Conservation (phyloP, 1,284 basidiomycete species). For the Moesziomyces parantarcticus region DNA sequence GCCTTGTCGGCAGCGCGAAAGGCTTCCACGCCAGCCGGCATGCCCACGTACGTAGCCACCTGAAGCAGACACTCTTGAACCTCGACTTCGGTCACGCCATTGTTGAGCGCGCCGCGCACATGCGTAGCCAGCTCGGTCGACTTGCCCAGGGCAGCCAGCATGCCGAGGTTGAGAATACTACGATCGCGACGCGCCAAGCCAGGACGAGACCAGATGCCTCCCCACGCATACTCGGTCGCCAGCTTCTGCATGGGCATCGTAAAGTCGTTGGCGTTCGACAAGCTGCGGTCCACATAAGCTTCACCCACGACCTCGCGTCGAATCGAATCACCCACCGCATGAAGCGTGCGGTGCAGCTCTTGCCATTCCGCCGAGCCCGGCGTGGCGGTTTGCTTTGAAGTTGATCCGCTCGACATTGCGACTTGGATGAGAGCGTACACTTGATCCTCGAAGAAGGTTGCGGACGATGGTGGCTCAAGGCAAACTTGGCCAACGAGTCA, state of each 20-base stretch:
- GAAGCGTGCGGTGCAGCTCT: slow-evolving; percentile 15
- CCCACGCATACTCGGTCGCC: slow-evolving; percentile 42
- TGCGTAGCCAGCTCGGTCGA: slow-evolving; percentile 40
- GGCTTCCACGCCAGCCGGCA: slow-evolving; percentile 45
- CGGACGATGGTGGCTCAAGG: no score
- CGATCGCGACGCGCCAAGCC: slow-evolving; percentile 37
- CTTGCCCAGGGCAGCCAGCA: slow-evolving; percentile 35
- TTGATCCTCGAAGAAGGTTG: no score
- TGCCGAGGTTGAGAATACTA: slow-evolving; percentile 42
- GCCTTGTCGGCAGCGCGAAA: slow-evolving; percentile 43
- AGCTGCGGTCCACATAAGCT: slow-evolving; percentile 32
- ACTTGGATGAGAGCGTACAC: no score
- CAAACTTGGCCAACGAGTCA: no score
- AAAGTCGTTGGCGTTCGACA: slow-evolving; percentile 27
- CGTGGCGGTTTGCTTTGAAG: no score
- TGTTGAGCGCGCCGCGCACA: slow-evolving; percentile 46
- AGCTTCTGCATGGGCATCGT: slow-evolving; percentile 35
- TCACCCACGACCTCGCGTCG: slow-evolving; percentile 35
- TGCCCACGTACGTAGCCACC: slow-evolving; percentile 42
- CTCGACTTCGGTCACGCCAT: slow-evolving; percentile 39
- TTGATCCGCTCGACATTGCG: no score
- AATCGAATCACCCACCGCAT: slow-evolving; percentile 23
- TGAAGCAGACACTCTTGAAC: slow-evolving; percentile 42
- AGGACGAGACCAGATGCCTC: slow-evolving; percentile 34
- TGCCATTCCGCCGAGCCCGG: slow-evolving; percentile 14